Base-by-base conservation (phyloP, 352 stramenopile species). In the Phytophthora foliorum region DNA sequence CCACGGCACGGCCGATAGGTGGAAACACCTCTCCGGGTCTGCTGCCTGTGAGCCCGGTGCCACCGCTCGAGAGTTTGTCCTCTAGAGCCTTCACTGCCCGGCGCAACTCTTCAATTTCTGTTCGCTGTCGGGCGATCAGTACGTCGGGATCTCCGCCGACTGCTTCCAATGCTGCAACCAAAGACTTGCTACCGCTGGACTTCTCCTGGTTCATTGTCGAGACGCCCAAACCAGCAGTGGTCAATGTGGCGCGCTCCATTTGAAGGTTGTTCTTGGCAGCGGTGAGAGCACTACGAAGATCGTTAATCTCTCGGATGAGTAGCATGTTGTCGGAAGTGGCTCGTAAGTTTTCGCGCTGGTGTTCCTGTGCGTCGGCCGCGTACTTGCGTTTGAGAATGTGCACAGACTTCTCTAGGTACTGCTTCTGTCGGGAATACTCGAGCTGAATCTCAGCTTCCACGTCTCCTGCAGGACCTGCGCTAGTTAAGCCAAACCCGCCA, bases 281-380 rank as follows among this genome's bases (percentile, higher is more conserved):
- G 57, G 82, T 77, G 36, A 98, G 79, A 19, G 89, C 76, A 3
- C 77, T 78, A 14, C 95, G 90, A 32, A 98, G 82, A 55, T 95
- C 80, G 64, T 98, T 98, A 57, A 98, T 97, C 77, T 98, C 95
- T 22, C 89, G 88, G 32, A 97, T 98, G 17, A 98, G 86, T 57
- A 92, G 71, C 67, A 97, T 92, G 44, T 96, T 97, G 67, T 98
- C 93, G 2, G 85, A 81, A 7, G 80, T 91, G 21, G 84, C 83
- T 6, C 74, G 72, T 54, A 91, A 75, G 22, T 89, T 89, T 17
- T 89, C 82, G 5, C 75, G 69, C 60, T 93, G 81, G 34, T 95
- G 87, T 32, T 79, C 60, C 34, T 82, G 72, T 0, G 69, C 77
- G 54, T 98, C 92, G 29, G 90, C 90, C 14, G 75, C 69, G 42